Base-by-base conservation (phyloP, 2,329 filamentous ascomycete species). In the Stachybotrys elegans region DNA sequence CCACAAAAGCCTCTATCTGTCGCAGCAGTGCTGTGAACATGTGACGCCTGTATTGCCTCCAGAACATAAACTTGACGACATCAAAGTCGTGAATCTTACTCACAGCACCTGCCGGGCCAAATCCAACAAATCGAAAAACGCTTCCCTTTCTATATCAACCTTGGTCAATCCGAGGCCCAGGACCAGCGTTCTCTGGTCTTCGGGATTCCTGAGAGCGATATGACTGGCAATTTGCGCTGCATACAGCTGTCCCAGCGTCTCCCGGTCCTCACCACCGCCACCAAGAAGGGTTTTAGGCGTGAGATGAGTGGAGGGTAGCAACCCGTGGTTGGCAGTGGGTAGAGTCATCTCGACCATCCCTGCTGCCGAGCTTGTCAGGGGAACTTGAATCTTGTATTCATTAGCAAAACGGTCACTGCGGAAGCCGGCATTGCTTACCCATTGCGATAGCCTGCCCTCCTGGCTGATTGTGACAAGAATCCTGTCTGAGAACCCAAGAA, bases 381-480 rank as follows among this genome's bases (percentile, higher is more conserved):
- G 86, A 1, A 94, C 86, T 70, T 93, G 86, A 17, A 90, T 77
- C 85, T 90, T 34, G 6, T 16, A 3, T 34, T 0, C 6, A 3
- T 48, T 13, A 56, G 49, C 9, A 17, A 22, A 22, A 25, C 23
- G 4, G 11, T 7, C 11, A 1, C 11, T 1, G 9, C 31, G n/a
- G n/a, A 17, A 16, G 5, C 3, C 22, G 16, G 16, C 6, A 13
- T 14, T 22, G 61, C 70, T 43, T 72, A 96, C 90, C 93, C 93
- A 98, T 74, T 97, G 93, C 17, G 88, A 86, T 38, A 97, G 69
- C 47, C 84, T 79, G 6, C 91, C 92, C 48, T 84, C 79, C 68
- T 97, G 93, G 1, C 87, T 88, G 47, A 97, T 77, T 1, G 90
- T 96, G 50, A 98, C 72, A 55, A 98, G 69, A 56, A 98, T 89